Evolutionary conservation across 768 basidiomycete species (phyloP), one percentile per base, ranked within the genome.

Genomic region (Fibroporia radiculosa): DNA sequence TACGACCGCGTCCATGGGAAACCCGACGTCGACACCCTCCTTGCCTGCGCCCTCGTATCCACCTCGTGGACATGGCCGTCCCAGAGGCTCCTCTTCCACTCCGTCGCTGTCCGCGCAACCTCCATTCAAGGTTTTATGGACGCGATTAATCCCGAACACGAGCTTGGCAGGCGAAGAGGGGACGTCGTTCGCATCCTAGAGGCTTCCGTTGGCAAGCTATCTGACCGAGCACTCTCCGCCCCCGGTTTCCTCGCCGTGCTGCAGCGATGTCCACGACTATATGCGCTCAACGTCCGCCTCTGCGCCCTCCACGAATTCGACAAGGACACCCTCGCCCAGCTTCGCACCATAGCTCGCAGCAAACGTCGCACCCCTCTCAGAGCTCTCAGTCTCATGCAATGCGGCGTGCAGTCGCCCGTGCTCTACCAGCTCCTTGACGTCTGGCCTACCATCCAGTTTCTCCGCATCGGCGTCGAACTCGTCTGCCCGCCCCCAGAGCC

Each of bases 341-440:
- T 70, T 7, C 40, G 50, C 31, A 52, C 55, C 6, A 53, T 68
- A n/a, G 46, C 47, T 6, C 19, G 31, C 5, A 44, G 51, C 14
- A 31, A 53, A 13, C 43, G 44, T 2, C 57, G 62, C 0, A 50
- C 50, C 28, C 40, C 48, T 18, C 53, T 71, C 35, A 60, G 65
- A 19, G 62, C 68, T 0, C 51, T 71, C 40, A 55, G 50, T 16
- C 45, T 73, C 19, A 43, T 55, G 11, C 34, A 47, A 0, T 70
- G 64, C 43, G 66, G 69, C 34, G 56, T 68, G 1, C 69, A 71
- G 54, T 71, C 39, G 70, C 68, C 70, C 13, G 56, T 72, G 18
- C 49, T 72, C 4, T 74, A 68, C 40, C 65, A 73, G 40, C 56
- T 74, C 0, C 54, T 74, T 16, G 51, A 49, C 0, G 58, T 70